phyloP scores from a whole-genome alignment of 495 filamentous ascomycete genomes.

The Elaphomyces granulatus region DNA sequence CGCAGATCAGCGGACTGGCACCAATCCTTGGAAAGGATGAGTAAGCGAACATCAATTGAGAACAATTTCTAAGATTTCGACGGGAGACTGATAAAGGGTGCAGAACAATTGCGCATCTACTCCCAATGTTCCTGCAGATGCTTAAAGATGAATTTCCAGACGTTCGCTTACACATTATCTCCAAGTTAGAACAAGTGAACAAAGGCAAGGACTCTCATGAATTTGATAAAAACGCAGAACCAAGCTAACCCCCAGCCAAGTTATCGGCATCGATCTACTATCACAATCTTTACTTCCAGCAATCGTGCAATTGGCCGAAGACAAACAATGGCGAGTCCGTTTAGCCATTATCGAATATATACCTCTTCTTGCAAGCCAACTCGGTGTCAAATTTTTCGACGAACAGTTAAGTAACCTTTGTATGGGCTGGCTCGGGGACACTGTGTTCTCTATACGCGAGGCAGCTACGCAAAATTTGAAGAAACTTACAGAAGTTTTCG shows the following conservation, averaged over 20 bases:
- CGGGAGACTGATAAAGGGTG: too few relatives aligned
- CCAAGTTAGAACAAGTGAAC: slow-evolving; percentile 93
- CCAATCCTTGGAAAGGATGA: slow-evolving; percentile 97
- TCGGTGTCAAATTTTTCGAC: slow-evolving; percentile 96
- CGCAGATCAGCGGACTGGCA: slow-evolving; percentile 91
- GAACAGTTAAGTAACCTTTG: slow-evolving; percentile 89
- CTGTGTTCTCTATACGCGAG: slow-evolving; percentile 95
- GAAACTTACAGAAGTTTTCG: slow-evolving; percentile 97
- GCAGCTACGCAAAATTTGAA: slow-evolving; percentile 93
- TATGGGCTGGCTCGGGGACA: slow-evolving; percentile 99
- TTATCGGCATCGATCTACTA: slow-evolving; percentile 93
- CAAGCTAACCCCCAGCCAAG: slow-evolving; percentile 27
- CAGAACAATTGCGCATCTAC: slow-evolving; percentile 87
- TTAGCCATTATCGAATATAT: slow-evolving; percentile 99
- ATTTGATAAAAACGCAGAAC: slow-evolving; percentile 1
- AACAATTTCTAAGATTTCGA: neutral
- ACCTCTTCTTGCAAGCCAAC: slow-evolving; percentile 84
- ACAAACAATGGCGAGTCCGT: slow-evolving; percentile 98
- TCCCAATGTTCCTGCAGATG: slow-evolving; percentile 99
- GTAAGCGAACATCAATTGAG: slow-evolving; percentile 41
- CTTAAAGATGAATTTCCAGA: slow-evolving; percentile 98
- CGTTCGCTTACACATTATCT: slow-evolving; percentile 95
- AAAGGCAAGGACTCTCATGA: slow-evolving; percentile 45
- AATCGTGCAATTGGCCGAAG: slow-evolving; percentile 95
- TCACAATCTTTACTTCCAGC: slow-evolving; percentile 93